Base-by-base conservation (phyloP, 768 basidiomycete genomes). In the Gloeophyllum trabeum region DNA sequence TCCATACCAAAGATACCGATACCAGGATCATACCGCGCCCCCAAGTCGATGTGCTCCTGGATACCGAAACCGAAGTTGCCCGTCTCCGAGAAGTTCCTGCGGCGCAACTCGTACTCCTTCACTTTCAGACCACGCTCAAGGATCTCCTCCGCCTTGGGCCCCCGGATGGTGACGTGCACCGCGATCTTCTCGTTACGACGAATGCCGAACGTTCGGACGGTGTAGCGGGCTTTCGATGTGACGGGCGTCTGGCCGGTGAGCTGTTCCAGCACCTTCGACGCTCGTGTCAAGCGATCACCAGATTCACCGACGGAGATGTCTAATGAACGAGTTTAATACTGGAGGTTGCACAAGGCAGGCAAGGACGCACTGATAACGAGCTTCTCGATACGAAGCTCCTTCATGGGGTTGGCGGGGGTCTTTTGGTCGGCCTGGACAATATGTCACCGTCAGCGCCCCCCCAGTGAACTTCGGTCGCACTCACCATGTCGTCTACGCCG, bases 1-100 rank as follows among this genome's bases (percentile, higher is more conserved):
- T 99, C 94, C 94, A 97, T 97, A 51, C 94, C 94, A 61, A 97
- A 97, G 65, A 98, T 97, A 79, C 94, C 94, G 58, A 99, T 97
- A 58, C 76, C 75, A 48, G 94, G 94, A 65, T 99, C 94, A 69
- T 99, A 99, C 59, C 94, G 81, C 56, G 94, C 94, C 59, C 94
- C 94, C 51, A 99, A 71, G 66, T 99, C 94, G 66, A 99, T 99
- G 69, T 99, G 94, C 72, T 96, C 90, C 70, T 94, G 90, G 60
- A 96, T 88, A 61, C 93, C 94, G 67, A 98, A 99, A 53, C 94
- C 94, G 61, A 99, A 99, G 84, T 98, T 97, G 46, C 94, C 94
- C 46, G 91, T 96, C 66, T 90, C 90, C 52, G 90, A 94, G 70
- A 96, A 98, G 81, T 98, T 98, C 64, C 76, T 79, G 66, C 90